These are phyloP conservation scores for Trichoderma sp. DNA, from an alignment of 2,329 filamentous ascomycete genomes.

Conservation along the genomic window DNA sequence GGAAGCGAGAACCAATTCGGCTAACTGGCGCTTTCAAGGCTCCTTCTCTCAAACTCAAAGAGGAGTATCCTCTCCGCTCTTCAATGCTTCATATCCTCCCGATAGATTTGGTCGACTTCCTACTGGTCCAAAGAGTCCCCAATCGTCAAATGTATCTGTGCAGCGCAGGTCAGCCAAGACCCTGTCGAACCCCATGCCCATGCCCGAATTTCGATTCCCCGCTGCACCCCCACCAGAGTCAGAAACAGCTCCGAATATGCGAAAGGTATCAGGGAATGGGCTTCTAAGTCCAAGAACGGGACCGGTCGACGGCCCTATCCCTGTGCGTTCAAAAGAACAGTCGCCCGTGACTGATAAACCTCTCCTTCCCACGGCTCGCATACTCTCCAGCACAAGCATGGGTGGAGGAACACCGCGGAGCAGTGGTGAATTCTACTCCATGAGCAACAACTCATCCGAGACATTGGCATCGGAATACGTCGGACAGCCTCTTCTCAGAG, in stretches of 20 bases:
- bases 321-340: slow-evolving; percentile 49
- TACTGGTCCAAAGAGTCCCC: slow-evolving; percentile 50
- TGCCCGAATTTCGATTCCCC: slow-evolving; percentile 63
- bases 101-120: slow-evolving; percentile 50
- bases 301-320: slow-evolving; percentile 43
- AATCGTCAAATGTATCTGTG: slow-evolving; percentile 47
- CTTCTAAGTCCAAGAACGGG: slow-evolving; percentile 46
- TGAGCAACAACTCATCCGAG: slow-evolving; percentile 94
- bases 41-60: slow-evolving; percentile 44
- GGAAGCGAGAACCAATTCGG: background rate
- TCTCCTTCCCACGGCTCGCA: slow-evolving; percentile 63
- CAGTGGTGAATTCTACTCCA: slow-evolving; percentile 91
- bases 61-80: slow-evolving; percentile 55
- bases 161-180: slow-evolving; percentile 47
- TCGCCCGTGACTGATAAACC: slow-evolving; percentile 61
- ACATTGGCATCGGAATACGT: slow-evolving; percentile 90
- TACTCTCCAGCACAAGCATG: slow-evolving; percentile 78
- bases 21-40: slow-evolving; percentile 21
- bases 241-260: slow-evolving; percentile 39
- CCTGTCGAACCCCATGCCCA: slow-evolving; percentile 52
- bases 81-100: slow-evolving; percentile 60
- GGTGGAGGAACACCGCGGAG: slow-evolving; percentile 78
- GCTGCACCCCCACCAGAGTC: slow-evolving; percentile 49
- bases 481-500: slow-evolving; percentile 49
- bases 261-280: slow-evolving; percentile 43